phyloP scores from a whole-genome alignment of 169 alveolate genomes.

The Toxoplasma gondii region DNA sequence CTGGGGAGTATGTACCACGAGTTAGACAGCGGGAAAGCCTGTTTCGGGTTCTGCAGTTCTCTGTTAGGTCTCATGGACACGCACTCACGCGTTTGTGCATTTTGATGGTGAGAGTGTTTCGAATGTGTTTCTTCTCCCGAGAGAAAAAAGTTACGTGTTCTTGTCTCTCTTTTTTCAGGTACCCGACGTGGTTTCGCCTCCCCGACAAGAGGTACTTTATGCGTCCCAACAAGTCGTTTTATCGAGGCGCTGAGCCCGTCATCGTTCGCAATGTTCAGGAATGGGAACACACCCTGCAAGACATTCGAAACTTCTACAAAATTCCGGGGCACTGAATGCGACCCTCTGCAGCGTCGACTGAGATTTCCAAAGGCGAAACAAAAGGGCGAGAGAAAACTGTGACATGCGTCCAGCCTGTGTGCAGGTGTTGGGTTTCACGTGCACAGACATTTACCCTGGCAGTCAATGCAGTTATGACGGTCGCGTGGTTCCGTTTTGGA shows the following conservation, averaged over 20 bases:
- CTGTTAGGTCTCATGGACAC: no score
- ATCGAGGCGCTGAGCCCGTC: conserved; percentile 40
- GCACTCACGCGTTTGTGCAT: no score
- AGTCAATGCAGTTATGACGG: no score
- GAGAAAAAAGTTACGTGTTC: no score
- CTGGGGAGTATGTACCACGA: background rate
- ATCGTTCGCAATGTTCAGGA: background rate
- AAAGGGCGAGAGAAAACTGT: no score
- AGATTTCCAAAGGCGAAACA: background rate
- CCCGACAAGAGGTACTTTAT: conserved; percentile 37
- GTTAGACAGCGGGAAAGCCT: no score
- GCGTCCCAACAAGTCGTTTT: conserved; percentile 39
- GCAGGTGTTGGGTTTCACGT: no score
- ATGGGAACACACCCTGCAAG: background rate
- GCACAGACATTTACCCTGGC: no score
- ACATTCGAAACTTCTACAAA: conserved; percentile 20
- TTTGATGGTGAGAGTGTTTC: no score
- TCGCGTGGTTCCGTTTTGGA: no score
- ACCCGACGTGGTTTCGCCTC: conserved; percentile 56
- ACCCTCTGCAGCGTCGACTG: background rate
- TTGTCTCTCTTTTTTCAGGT: background rate
- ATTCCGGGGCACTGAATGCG: background rate
- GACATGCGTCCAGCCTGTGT: background rate
- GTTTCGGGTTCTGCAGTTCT: no score
- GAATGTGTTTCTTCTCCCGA: no score